These are phyloP conservation scores for Aspergillus biplanus DNA, from an alignment of 495 filamentous ascomycete genomes.

Conservation along the genomic window DNA sequence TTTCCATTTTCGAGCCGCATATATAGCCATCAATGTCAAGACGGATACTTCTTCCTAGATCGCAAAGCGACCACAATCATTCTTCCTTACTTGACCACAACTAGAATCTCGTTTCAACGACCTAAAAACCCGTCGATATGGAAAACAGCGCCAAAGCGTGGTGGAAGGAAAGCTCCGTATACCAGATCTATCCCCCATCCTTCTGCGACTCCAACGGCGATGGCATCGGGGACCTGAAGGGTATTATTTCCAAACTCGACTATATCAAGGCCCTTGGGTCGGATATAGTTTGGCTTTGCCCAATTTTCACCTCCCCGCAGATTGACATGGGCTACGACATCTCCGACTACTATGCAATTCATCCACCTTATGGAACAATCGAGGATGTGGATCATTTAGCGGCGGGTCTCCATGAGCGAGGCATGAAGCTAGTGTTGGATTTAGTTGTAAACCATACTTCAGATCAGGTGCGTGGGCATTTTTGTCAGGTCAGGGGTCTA, in stretches of 20 bases:
- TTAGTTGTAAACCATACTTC: constrained; percentile 65
- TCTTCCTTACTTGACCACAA: not conserved
- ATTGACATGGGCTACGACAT: constrained; percentile 60
- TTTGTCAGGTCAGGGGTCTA: not conserved
- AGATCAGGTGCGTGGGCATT: constrained; percentile 3
- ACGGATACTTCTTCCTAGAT: not conserved
- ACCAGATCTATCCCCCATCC: constrained; percentile 46
- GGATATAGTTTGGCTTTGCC: constrained; percentile 45
- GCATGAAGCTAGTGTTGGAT: constrained; percentile 60
- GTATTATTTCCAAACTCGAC: constrained; percentile 13
- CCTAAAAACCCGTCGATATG: not conserved
- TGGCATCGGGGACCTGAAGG: constrained; percentile 58
- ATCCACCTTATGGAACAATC: constrained; percentile 57
- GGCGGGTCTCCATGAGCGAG: constrained; percentile 48
- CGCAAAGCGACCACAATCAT: not conserved
- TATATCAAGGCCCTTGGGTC: constrained; percentile 54
- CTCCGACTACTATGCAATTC: constrained; percentile 61
- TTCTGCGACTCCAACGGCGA: constrained; percentile 46
- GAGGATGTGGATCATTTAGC: constrained; percentile 57
- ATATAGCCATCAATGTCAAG: not conserved
- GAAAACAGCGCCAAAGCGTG: constrained; percentile 20
- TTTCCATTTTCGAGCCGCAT: not conserved
- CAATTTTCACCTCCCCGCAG: constrained; percentile 55
- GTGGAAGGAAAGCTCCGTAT: constrained; percentile 47
- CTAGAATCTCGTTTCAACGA: not conserved